Evolutionary conservation across 176 grass and related monocot genomes (phyloP).

Genomic region (Carex myosuroides): DNA sequence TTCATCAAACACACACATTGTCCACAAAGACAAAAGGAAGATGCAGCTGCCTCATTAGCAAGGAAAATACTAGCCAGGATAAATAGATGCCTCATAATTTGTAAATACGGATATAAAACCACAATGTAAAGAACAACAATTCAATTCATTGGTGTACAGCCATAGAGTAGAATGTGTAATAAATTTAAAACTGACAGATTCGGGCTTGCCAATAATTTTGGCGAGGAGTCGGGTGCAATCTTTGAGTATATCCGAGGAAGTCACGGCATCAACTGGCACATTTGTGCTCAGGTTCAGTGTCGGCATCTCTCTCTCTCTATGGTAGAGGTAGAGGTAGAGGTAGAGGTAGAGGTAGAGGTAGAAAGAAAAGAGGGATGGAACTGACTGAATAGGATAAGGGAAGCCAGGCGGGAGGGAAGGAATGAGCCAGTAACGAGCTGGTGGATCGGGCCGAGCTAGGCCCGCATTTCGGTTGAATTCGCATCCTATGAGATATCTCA

Average conservation of each 20-base stretch:
- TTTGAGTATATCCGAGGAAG: constrained; percentile 77
- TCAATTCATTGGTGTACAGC: not conserved
- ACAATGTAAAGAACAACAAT: not conserved
- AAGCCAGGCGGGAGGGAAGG: too few relatives aligned
- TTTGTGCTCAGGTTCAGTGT: constrained; percentile 81
- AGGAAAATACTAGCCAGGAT: not conserved
- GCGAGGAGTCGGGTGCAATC: constrained; percentile 65
- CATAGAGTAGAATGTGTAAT: not conserved
- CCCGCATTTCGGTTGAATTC: too few relatives aligned
- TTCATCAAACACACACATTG: constrained; percentile 21
- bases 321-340: too few relatives aligned
- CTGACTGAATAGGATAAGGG: too few relatives aligned
- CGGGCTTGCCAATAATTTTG: constrained; percentile 91
- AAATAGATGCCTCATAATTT: not conserved
- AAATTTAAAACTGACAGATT: constrained; percentile 39
- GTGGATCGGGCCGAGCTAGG: too few relatives aligned
- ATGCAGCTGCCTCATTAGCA: not conserved
- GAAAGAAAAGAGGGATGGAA: too few relatives aligned
- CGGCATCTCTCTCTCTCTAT: constrained; percentile 39
- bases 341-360: too few relatives aligned
- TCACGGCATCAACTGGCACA: constrained; percentile 82
- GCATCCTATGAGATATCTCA: too few relatives aligned
- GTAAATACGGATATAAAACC: not conserved
- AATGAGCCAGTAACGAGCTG: too few relatives aligned
- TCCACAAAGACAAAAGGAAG: not conserved